Base-by-base conservation (phyloP, 148 eudicot genomes). In the Diospyros lotus region DNA sequence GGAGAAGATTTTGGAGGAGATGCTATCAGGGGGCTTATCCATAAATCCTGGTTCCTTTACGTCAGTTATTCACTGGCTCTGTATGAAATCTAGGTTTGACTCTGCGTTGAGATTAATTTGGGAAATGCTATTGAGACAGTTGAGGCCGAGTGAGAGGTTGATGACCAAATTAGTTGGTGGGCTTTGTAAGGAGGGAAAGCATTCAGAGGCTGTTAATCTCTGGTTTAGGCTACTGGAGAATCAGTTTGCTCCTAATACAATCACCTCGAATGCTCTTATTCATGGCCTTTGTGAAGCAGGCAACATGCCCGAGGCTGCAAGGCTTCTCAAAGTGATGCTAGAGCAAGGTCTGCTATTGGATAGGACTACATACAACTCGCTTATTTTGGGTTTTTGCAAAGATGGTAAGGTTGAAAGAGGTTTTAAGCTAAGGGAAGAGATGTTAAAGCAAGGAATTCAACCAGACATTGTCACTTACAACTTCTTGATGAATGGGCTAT, bases 251-350 rank as follows among this genome's bases (percentile, higher is more conserved):
- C 90, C 93, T 61, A 89, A 88, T 84, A 88, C 76, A 11, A 69
- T 67, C 70, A 94, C 98, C 48, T 87, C 97, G 60, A 94, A 91
- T 84, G 88, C 95, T 78, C 87, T 94, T 74, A 81, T 90, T 54
- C 85, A 90, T 72, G 88, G 95, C 67, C 93, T 94, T 85, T 88
- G 88, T 86, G 77, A 71, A 75, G 83, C 76, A 4, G 89, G 90
- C 41, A 76, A 78, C 58, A 80, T 90, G 87, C 84, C 82, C 51
- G 95, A 86, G 64, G 89, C 92, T 77, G 80, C 79, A 9, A 82
- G 78, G 69, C 61, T 94, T 80, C 84, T 91, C 66, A 89, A 85
- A 75, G 92, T 82, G 77, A 90, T 94, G 90, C 52, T 87, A 66
- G 77, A 71, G 8, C 80, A 83, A 64, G 89, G 90, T 64, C 78